Evolutionary conservation across 306 rosid genomes (phyloP).

Genomic region (Alnus glutinosa): DNA sequence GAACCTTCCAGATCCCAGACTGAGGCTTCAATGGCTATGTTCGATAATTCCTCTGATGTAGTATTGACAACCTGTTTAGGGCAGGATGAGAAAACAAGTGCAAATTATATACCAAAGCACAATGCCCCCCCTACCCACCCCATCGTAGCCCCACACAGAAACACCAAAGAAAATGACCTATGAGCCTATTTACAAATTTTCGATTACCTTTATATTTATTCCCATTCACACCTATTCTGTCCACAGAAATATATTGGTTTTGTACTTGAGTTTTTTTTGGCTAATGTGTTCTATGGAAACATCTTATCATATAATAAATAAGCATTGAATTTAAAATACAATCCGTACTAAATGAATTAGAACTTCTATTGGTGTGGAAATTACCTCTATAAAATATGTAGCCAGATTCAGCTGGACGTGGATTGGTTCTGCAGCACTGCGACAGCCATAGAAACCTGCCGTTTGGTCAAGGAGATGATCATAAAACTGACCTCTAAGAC

Average conservation of each 20-base stretch:
- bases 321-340: background rate
- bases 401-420: slow-evolving; percentile 88
- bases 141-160: too few species aligned
- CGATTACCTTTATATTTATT: too few species aligned
- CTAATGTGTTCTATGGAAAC: too few species aligned
- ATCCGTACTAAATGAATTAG: slow-evolving; percentile 8
- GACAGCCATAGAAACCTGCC: slow-evolving; percentile 94
- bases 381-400: slow-evolving; percentile 75
- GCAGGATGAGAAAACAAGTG: slow-evolving; percentile 36
- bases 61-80: slow-evolving; percentile 82
- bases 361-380: slow-evolving; percentile 17
- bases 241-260: too few species aligned
- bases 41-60: slow-evolving; percentile 61
- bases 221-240: too few species aligned
- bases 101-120: background rate
- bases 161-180: too few species aligned
- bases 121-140: too few species aligned
- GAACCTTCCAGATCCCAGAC: slow-evolving; percentile 94
- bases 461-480: slow-evolving; percentile 94
- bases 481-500: slow-evolving; percentile 95
- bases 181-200: too few species aligned
- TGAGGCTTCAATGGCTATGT: slow-evolving; percentile 71
- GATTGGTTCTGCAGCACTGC: slow-evolving; percentile 84
- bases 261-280: too few species aligned
- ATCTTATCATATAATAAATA: too few species aligned